phyloP scores from a whole-genome alignment of 2,329 filamentous ascomycete genomes.

The Ophiostoma fasciatum region DNA sequence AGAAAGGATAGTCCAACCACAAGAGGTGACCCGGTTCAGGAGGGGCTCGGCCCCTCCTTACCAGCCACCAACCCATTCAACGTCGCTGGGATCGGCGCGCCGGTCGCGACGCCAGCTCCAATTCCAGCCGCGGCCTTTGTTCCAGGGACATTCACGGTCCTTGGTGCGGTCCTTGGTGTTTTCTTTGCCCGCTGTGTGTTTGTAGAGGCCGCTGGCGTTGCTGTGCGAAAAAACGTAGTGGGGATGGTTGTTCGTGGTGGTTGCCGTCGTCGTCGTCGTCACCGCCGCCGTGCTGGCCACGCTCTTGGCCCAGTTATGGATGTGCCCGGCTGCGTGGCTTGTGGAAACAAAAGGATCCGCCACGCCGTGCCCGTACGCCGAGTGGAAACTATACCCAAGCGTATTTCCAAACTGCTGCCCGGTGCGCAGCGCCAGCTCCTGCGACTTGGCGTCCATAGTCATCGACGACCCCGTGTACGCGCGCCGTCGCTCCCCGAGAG shows the following conservation, averaged over 20 bases:
- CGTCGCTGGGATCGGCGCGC: slow-evolving; percentile 55
- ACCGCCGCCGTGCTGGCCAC: too few relatives aligned
- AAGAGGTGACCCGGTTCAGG: slow-evolving; percentile 35
- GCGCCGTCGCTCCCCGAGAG: slow-evolving; percentile 69
- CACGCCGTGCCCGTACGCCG: slow-evolving; percentile 31
- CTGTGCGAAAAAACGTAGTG: slow-evolving; percentile 12
- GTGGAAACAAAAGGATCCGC: slow-evolving; percentile 28
- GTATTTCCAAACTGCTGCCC: slow-evolving; percentile 27
- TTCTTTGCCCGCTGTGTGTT: slow-evolving; percentile 25
- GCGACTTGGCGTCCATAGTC: slow-evolving; percentile 28
- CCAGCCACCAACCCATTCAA: slow-evolving; percentile 95
- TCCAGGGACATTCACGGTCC: slow-evolving; percentile 39
- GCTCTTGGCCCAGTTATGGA: not conserved
- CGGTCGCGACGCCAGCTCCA: slow-evolving; percentile 47
- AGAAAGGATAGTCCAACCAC: slow-evolving; percentile 36
- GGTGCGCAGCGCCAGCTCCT: slow-evolving; percentile 26
- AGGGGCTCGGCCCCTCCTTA: slow-evolving; percentile 48
- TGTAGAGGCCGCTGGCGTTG: slow-evolving; percentile 17
- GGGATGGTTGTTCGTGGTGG: slow-evolving; percentile 14
- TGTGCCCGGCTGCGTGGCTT: not conserved
- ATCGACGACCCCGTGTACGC: slow-evolving; percentile 41
- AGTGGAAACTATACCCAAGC: slow-evolving; percentile 30
- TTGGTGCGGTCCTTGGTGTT: slow-evolving; percentile 18
- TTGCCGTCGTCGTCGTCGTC: too few relatives aligned
- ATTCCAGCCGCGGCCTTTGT: slow-evolving; percentile 44